Evolutionary conservation across 164 flowering plant species (phyloP), one percentile per base, ranked within the genome.

Genomic region (Platanus orientalis): DNA sequence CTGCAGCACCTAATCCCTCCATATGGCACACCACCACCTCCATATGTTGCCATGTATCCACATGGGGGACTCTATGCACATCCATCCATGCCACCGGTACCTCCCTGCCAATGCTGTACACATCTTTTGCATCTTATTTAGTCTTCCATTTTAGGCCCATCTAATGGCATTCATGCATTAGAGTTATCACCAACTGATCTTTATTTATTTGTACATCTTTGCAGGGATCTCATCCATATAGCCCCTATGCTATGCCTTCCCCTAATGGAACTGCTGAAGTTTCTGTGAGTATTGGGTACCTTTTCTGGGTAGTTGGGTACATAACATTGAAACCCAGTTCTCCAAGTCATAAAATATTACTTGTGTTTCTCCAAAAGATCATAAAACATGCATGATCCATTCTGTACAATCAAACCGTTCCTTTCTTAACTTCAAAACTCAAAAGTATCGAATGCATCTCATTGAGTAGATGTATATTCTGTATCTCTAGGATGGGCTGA

Each of bases 211-310:
- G 20, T 64, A 25, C n/a, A 28, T 60, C 36, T 30, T 58, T 74
- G 47, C 68, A 74, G 77, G 77, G 77, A 59, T 66, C 77, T 63
- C 74, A 74, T 55, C 77, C 73, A 58, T 74, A 62, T 74, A 64
- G 64, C 50, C 71, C 71, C 62, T 70, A 70, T 63, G 65, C 69
- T 44, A 63, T 74, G 62, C 74, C 73, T 54, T 62, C 77, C 56
- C 67, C 70, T 2, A 66, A 63, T 70, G 74, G 74, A 39, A 74
- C 71, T 28, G 60, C 63, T 14, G 77, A 70, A 62, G 65, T 62
- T 54, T 56, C 66, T 63, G 77, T 74, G 65, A 74, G 77, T 67
- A 60, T 51, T 58, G 34, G 14, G 10, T 52, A 9, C 62, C 23
- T 59, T 64, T 27, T 50, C 44, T 36, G 52, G 67, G 54, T 40